These are phyloP conservation scores for Arthrinium phaeospermum DNA, from an alignment of 2,329 filamentous ascomycete genomes.

Conservation along the genomic window DNA sequence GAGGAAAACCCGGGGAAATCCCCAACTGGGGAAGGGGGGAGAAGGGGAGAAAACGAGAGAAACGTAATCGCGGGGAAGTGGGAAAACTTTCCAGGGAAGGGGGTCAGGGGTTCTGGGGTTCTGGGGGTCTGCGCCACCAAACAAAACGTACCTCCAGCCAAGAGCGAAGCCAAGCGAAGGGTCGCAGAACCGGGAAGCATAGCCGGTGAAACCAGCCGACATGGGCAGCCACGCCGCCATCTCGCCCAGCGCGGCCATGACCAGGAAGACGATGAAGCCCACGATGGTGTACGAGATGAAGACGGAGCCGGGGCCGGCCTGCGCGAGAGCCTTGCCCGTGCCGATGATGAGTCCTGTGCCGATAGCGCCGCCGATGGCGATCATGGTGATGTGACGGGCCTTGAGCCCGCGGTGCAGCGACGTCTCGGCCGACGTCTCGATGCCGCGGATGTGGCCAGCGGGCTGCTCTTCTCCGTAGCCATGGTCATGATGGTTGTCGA, in stretches of 20 bases:
- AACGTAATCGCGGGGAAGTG: not conserved
- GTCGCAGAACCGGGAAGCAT: conserved; percentile 79
- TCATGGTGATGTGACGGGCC: conserved; percentile 62
- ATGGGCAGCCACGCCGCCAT: conserved; percentile 86
- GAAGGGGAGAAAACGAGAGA: not conserved
- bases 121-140: not conserved
- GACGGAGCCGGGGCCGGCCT: conserved; percentile 67
- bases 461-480: conserved; percentile 32
- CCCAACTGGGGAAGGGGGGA: not conserved
- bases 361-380: conserved; percentile 76
- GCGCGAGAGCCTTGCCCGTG: conserved; percentile 60
- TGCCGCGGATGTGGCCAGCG: conserved; percentile 47
- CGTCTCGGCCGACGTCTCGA: conserved; percentile 56
- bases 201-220: conserved; percentile 80
- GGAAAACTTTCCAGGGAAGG: not conserved
- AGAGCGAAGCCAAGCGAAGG: conserved; percentile 81
- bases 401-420: conserved; percentile 58
- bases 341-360: conserved; percentile 78
- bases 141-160: conserved; percentile 66
- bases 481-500: conserved; percentile 33
- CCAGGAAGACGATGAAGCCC: conserved; percentile 76
- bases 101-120: no score
- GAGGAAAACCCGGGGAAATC: not conserved
- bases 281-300: conserved; percentile 74
- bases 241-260: conserved; percentile 82